phyloP scores from a whole-genome alignment of 495 filamentous ascomycete species.

The Darksidea phi region DNA sequence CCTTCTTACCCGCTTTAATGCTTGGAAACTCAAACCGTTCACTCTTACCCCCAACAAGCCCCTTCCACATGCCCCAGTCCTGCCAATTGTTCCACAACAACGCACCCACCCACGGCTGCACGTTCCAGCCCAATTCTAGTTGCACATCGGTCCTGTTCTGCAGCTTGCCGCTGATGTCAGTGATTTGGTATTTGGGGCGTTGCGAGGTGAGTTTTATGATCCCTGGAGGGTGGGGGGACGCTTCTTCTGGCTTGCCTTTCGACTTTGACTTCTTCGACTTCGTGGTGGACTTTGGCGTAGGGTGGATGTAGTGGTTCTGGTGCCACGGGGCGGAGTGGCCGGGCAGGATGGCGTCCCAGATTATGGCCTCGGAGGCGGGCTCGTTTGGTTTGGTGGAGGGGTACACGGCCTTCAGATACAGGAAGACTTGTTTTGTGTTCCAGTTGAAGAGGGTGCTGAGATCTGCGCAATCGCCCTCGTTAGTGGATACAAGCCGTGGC shows the following conservation, averaged over 20 bases:
- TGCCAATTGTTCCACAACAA: constrained; percentile 70
- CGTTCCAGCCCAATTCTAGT: constrained; percentile 83
- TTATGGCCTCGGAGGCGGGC: constrained; percentile 67
- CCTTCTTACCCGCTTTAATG: constrained; percentile 48
- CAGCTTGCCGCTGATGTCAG: constrained; percentile 74
- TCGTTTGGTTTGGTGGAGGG: constrained; percentile 55
- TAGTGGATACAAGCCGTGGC: background rate
- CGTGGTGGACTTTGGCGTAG: constrained; percentile 14
- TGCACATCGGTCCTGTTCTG: constrained; percentile 69
- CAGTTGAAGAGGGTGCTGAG: constrained; percentile 92
- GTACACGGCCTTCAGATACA: constrained; percentile 89
- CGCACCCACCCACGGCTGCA: constrained; percentile 93
- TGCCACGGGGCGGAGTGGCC: constrained; percentile 56
- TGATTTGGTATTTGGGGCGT: constrained; percentile 90
- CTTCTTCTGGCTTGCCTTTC: constrained; percentile 4
- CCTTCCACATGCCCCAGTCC: constrained; percentile 63
- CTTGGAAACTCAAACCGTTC: constrained; percentile 71
- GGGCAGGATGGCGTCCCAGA: constrained; percentile 94
- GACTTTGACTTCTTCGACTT: constrained; percentile 6
- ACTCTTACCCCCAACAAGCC: constrained; percentile 60
- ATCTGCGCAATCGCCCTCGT: constrained; percentile 52
- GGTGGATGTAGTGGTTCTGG: constrained; percentile 51
- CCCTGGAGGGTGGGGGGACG: constrained; percentile 49
- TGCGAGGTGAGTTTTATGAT: constrained; percentile 72
- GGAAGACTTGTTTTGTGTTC: constrained; percentile 99